Base-by-base conservation (phyloP, 352 stramenopile species). In the Phytophthora nicotianae region DNA sequence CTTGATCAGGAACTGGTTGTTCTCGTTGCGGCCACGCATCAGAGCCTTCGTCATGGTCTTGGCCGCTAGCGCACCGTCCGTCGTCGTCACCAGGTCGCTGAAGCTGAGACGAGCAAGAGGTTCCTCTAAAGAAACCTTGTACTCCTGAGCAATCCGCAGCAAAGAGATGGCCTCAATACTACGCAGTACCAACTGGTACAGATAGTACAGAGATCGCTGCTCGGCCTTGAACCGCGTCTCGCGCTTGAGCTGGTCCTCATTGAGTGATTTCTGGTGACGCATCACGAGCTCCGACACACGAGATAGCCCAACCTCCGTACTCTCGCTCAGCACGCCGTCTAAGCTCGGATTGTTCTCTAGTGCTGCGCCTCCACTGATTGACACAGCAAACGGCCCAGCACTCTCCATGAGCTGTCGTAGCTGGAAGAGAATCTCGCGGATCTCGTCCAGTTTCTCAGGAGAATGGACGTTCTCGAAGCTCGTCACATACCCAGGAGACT, bases 381-480 rank as follows among this genome's bases (percentile, higher is more conserved):
- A 78, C 9, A 93, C 82, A 0, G 83, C 81, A 57, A 88, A 93
- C 9, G 85, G 85, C 4, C 77, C 85, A 24, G 81, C 81, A 10
- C 55, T 89, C 56, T 93, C 87, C 81, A 95, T 89, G 10, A 95
- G 66, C 41, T 94, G 83, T 16, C 84, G 80, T 11, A 95, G 53
- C 60, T 93, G 86, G 64, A 93, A 93, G 35, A 95, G 50, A n/a
- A 93, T 77, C 40, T 93, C 83, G 23, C 87, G 83, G 10, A 89
- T 79, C 42, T 92, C 81, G 37, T 92, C 80, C 6, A 94, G 57
- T 38, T 85, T 77, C 10, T 88, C 75, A 14, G 64, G 57, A 4
- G 80, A 75, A 43, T 88, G 71, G 7, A 79, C 54, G 16, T 62
- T 68, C 32, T 81, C 70, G 45, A 76, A 90, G 13, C 69, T 79